These are phyloP conservation scores for Claviceps monticola DNA, from an alignment of 2,329 filamentous ascomycete genomes.

Conservation along the genomic window DNA sequence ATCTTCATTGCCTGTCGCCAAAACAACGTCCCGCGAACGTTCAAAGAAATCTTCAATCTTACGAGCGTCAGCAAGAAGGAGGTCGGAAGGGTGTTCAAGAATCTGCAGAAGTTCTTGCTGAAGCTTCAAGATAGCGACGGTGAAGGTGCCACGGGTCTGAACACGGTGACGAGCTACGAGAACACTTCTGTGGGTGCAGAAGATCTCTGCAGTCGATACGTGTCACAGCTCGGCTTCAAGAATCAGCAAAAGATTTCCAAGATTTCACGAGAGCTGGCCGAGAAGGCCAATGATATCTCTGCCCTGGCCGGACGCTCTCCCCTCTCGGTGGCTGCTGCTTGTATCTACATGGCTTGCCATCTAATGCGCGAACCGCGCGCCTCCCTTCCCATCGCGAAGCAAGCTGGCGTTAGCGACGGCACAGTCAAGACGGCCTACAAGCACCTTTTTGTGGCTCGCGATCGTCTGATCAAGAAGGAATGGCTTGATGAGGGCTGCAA, in stretches of 20 bases:
- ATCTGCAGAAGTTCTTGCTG: slow-evolving; percentile 75
- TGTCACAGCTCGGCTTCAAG: slow-evolving; percentile 64
- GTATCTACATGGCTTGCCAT: slow-evolving; percentile 90
- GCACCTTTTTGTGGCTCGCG: slow-evolving; percentile 61
- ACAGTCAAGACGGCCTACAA: slow-evolving; percentile 96
- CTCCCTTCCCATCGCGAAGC: slow-evolving; percentile 73
- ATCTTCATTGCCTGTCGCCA: slow-evolving; percentile 97
- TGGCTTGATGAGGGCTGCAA: slow-evolving; percentile 64
- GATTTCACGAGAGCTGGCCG: slow-evolving; percentile 65
- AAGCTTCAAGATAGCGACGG: slow-evolving; percentile 49
- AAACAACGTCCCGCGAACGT: slow-evolving; percentile 73
- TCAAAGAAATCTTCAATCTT: slow-evolving; percentile 85
- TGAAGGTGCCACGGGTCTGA: slow-evolving; percentile 30
- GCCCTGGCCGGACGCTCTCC: slow-evolving; percentile 86
- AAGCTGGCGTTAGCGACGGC: slow-evolving; percentile 86
- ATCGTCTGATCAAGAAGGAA: slow-evolving; percentile 59
- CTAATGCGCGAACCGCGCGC: slow-evolving; percentile 66
- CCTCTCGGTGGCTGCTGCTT: slow-evolving; percentile 83
- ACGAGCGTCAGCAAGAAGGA: slow-evolving; percentile 96
- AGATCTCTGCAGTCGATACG: slow-evolving; percentile 81
- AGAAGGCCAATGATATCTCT: slow-evolving; percentile 61
- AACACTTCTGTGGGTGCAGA: slow-evolving; percentile 67
- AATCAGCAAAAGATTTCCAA: slow-evolving; percentile 61
- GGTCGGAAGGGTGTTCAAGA: slow-evolving; percentile 90
- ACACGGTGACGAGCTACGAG: slow-evolving; percentile 55